Conservation (phyloP, 1,284 basidiomycete genomes). For the Inonotus obliquus region DNA sequence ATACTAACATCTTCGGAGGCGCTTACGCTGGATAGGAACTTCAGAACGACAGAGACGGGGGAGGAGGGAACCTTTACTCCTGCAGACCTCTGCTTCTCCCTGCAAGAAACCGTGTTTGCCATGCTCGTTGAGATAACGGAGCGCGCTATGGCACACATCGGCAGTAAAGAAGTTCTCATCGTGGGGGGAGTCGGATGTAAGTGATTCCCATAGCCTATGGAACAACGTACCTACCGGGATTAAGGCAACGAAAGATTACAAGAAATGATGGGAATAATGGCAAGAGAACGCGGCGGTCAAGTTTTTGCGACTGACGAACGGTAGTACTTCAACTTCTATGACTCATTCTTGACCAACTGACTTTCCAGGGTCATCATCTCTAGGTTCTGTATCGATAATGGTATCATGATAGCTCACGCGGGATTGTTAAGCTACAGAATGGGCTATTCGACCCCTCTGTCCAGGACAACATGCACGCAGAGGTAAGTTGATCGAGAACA, state of each 20-base stretch:
- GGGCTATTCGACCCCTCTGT: constrained; percentile 79
- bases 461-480: constrained; percentile 86
- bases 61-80: constrained; percentile 80
- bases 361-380: neutral
- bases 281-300: constrained; percentile 79
- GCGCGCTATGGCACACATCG: constrained; percentile 98
- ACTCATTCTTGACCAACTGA: constrained; percentile 10
- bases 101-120: constrained; percentile 96
- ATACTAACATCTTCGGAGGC: constrained; percentile 87
- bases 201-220: constrained; percentile 31
- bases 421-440: constrained; percentile 90
- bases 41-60: constrained; percentile 42
- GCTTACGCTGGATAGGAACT: constrained; percentile 79
- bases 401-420: constrained; percentile 99
- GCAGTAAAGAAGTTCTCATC: constrained; percentile 92
- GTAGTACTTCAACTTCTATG: constrained; percentile 37
- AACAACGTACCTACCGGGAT: neutral
- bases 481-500: constrained; percentile 42
- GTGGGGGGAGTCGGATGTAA: constrained; percentile 98
- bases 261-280: constrained; percentile 99
- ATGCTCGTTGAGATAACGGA: constrained; percentile 99
- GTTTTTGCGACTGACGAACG: constrained; percentile 97
- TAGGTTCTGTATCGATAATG: constrained; percentile 99
- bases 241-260: constrained; percentile 91
- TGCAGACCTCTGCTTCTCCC: constrained; percentile 92